Percentiles rank a stretch among this genome's conserved stretches.
These are phyloP conservation scores for Lachnellula hyalina DNA, from an alignment of 2,329 filamentous ascomycete species.

Conservation along the genomic window DNA sequence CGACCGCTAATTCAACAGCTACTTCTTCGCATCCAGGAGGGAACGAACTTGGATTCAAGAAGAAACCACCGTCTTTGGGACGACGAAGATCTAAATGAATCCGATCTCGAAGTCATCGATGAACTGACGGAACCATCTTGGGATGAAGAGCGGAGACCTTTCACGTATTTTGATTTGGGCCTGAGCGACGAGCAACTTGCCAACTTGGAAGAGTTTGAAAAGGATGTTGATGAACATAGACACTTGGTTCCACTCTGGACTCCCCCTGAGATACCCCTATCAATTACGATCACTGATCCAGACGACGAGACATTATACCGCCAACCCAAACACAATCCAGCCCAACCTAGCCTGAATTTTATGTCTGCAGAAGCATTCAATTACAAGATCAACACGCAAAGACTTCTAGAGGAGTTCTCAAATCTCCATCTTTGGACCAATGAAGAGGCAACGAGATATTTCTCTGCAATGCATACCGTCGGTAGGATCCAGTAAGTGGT, in stretches of 20 bases:
- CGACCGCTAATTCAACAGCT: constrained; percentile 14
- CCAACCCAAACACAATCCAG: neutral
- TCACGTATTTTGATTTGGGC: neutral
- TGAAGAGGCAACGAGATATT: constrained; percentile 1
- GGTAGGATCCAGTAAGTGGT: constrained; percentile 14
- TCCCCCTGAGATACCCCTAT: neutral
- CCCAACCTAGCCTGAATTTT: neutral
- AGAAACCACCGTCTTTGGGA: constrained; percentile 2
- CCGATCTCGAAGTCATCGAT: constrained; percentile 5
- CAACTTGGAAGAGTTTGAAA: constrained; percentile 9
- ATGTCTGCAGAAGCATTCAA: neutral
- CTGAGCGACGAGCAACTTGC: neutral
- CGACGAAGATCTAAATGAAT: neutral
- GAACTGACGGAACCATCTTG: constrained; percentile 18
- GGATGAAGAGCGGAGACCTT: constrained; percentile 7
- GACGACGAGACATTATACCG: neutral
- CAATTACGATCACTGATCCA: neutral
- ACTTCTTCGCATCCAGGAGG: constrained; percentile 5
- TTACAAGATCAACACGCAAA: neutral
- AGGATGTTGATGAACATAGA: constrained; percentile 4
- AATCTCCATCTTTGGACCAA: constrained; percentile 3
- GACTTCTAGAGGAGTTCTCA: neutral
- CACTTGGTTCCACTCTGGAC: constrained; percentile 8
- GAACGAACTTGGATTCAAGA: neutral
- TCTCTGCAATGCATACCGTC: constrained; percentile 3